Conservation (phyloP, 169 alveolate genomes). For the Cryptosporidium ubiquitum region DNA sequence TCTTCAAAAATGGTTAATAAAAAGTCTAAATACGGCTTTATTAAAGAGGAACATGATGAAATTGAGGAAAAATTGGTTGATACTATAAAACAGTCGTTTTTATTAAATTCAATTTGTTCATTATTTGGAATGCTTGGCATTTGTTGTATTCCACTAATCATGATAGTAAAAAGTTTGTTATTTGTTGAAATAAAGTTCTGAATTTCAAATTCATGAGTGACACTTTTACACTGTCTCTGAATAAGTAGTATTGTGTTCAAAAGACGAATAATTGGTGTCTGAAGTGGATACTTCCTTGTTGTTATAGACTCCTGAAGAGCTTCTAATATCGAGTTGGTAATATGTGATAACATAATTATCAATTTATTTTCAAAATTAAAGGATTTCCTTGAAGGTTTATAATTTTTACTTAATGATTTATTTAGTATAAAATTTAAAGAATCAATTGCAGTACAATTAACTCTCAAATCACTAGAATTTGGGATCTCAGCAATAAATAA, state of each 20-base stretch:
- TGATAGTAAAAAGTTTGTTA: slow-evolving; percentile 2
- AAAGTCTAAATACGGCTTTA: slow-evolving; percentile 50
- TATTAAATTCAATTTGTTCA: background rate
- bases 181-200: background rate
- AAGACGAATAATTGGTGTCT: slow-evolving; percentile 26
- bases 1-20: slow-evolving; percentile 50
- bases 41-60: background rate
- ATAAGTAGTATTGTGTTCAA: slow-evolving; percentile 16
- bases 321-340: slow-evolving; percentile 11
- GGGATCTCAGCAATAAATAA: slow-evolving; percentile 9
- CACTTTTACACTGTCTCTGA: slow-evolving; percentile 11
- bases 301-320: slow-evolving; percentile 21
- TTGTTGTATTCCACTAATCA: slow-evolving; percentile 35
- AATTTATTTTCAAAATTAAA: slow-evolving; percentile 23
- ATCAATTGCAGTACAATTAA: slow-evolving; percentile 40
- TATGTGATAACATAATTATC: background rate
- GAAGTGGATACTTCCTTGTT: slow-evolving; percentile 7
- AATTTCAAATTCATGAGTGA: background rate
- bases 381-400: background rate
- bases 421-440: slow-evolving; percentile 26
- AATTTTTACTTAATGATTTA: background rate
- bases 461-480: slow-evolving; percentile 10
- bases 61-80: background rate
- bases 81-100: background rate
- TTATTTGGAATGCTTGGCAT: background rate